Conservation (phyloP, 2,329 filamentous ascomycete species). For the Colletotrichum tabaci region DNA sequence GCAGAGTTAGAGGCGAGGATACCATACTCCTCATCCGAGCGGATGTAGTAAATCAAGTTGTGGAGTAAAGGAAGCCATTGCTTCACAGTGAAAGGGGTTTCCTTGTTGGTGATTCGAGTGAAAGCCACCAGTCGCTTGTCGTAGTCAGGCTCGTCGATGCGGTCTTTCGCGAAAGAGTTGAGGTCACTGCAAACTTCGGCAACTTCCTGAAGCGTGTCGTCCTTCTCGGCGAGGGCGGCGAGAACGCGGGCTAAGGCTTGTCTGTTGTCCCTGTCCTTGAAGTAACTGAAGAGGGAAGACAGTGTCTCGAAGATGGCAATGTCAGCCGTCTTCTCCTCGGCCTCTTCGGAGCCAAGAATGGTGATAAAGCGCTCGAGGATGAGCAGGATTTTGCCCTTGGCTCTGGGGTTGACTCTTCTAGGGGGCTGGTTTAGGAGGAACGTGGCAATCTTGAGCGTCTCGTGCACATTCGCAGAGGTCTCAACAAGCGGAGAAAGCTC, state of each 20-base stretch:
- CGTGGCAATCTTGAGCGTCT: slow-evolving; percentile 83
- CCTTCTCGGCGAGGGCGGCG: slow-evolving; percentile 76
- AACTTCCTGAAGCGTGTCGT: slow-evolving; percentile 72
- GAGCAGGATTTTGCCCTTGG: slow-evolving; percentile 84
- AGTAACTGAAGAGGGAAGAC: slow-evolving; percentile 89
- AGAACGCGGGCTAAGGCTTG: slow-evolving; percentile 82
- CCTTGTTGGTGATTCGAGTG: slow-evolving; percentile 76
- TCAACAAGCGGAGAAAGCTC: slow-evolving; percentile 80
- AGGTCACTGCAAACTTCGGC: slow-evolving; percentile 82
- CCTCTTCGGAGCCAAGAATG: slow-evolving; percentile 59
- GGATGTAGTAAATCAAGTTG: slow-evolving; percentile 91
- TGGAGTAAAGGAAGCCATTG: slow-evolving; percentile 92
- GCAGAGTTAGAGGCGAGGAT: slow-evolving; percentile 86
- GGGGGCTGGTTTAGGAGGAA: slow-evolving; percentile 90
- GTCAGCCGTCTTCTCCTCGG: slow-evolving; percentile 38
- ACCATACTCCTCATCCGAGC: slow-evolving; percentile 88
- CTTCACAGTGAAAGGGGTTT: slow-evolving; percentile 71
- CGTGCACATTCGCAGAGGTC: slow-evolving; percentile 78
- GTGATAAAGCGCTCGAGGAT: slow-evolving; percentile 87
- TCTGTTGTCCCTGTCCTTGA: slow-evolving; percentile 85
- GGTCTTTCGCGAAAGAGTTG: slow-evolving; percentile 81
- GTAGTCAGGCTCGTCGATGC: slow-evolving; percentile 90
- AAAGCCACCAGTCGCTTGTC: slow-evolving; percentile 86
- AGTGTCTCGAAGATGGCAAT: slow-evolving; percentile 79
- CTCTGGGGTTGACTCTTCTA: slow-evolving; percentile 83